Evolutionary conservation across 805 yeast genomes (phyloP).

Genomic region (Suhomyces sp.): DNA sequence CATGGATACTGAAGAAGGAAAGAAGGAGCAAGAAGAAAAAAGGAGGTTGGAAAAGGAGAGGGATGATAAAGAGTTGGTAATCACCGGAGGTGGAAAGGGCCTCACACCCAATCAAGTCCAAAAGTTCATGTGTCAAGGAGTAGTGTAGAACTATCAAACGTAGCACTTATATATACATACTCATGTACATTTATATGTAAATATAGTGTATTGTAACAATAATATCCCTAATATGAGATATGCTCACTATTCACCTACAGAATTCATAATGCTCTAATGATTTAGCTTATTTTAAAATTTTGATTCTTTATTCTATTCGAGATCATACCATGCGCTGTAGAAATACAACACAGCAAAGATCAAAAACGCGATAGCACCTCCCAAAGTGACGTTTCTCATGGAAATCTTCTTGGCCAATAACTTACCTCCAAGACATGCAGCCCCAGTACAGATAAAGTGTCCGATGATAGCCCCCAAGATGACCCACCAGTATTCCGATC

Average conservation of each 20-base stretch:
- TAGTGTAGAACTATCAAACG: no score
- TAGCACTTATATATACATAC: no score
- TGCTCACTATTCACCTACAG: not conserved
- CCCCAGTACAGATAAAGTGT: conserved; percentile 79
- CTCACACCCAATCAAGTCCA: conserved; percentile 34
- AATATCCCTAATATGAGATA: not conserved
- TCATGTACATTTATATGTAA: no score
- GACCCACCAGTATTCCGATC: conserved; percentile 85
- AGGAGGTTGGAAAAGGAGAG: conserved; percentile 16
- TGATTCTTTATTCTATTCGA: conserved; percentile 10
- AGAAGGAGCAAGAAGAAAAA: conserved; percentile 23
- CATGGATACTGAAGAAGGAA: conserved; percentile 32
- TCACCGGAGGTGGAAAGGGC: conserved; percentile 25
- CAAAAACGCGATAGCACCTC: conserved; percentile 86
- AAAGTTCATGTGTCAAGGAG: conserved; percentile 40
- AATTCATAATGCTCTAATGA: not conserved
- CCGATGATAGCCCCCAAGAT: conserved; percentile 88
- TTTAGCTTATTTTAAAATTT: not conserved
- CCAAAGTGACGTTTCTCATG: conserved; percentile 86
- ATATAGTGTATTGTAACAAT: not conserved
- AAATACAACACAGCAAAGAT: conserved; percentile 79
- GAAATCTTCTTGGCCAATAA: conserved; percentile 84
- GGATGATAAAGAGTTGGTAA: conserved; percentile 24
- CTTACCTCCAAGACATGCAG: conserved; percentile 94
- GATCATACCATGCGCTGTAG: conserved; percentile 52